Percentiles rank a stretch among this genome's conserved stretches.
phyloP scores from a whole-genome alignment of 2,329 filamentous ascomycete species.

The Fusarium nodosum region DNA sequence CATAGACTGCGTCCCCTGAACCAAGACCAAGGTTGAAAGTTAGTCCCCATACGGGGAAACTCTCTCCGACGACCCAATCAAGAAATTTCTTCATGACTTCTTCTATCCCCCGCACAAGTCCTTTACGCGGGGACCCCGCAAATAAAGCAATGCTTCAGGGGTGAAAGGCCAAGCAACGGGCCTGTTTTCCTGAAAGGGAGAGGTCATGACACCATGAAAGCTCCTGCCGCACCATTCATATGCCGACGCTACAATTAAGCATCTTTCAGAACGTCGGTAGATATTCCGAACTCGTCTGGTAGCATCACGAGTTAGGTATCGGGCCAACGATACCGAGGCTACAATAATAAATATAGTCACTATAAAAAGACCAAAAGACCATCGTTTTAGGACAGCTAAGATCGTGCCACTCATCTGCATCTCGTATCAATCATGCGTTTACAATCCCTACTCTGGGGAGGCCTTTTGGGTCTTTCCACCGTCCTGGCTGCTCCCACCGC shows the following conservation, averaged over 20 bases:
- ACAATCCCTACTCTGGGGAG: constrained; percentile 35
- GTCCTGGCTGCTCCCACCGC: constrained; percentile 36
- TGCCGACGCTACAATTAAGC: constrained; percentile 4
- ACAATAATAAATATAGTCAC: neutral
- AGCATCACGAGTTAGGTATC: constrained; percentile 5
- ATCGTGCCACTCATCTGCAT: neutral
- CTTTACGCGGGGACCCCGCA: constrained; percentile 34
- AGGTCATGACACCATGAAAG: constrained; percentile 13
- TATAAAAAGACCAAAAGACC: constrained; percentile 8
- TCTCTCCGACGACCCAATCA: constrained; percentile 27
- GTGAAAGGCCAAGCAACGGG: constrained; percentile 4
- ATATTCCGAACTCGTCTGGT: constrained; percentile 15
- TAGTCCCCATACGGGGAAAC: constrained; percentile 8
- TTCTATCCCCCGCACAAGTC: constrained; percentile 25
- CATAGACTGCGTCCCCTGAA: neutral
- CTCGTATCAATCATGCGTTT: constrained; percentile 20
- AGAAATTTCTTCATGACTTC: neutral
- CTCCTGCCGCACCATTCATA: constrained; percentile 29
- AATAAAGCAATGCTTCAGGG: constrained; percentile 1
- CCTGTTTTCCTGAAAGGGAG: constrained; percentile 13
- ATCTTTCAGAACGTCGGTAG: constrained; percentile 13
- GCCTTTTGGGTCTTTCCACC: constrained; percentile 35
- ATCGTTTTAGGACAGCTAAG: too few species aligned
- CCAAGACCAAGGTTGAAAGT: neutral
- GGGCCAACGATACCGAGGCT: constrained; percentile 10